Percentiles rank a stretch among this genome's conserved stretches.
Evolutionary conservation across 805 yeast species (phyloP).

Genomic region (Candida morakotiae): DNA sequence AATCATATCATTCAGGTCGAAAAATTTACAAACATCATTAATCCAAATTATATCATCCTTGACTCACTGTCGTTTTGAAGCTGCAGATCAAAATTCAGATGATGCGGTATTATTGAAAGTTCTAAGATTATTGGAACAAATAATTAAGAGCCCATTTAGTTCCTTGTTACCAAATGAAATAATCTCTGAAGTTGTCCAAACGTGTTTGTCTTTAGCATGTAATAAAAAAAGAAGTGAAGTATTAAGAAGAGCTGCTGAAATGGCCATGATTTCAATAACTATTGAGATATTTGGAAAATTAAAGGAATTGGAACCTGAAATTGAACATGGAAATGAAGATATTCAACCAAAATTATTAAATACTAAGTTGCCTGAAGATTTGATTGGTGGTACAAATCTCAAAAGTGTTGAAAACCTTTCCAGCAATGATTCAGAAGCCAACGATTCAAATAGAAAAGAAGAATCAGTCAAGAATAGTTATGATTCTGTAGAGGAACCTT

Average conservation of each 20-base stretch:
- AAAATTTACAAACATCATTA: conserved; percentile 53
- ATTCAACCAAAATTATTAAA: conserved; percentile 46
- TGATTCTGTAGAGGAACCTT: conserved; percentile 38
- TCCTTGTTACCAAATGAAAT: conserved; percentile 72
- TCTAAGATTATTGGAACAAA: conserved; percentile 61
- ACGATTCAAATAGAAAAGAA: conserved; percentile 8
- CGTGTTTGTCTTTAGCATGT: conserved; percentile 87
- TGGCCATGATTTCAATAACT: conserved; percentile 68
- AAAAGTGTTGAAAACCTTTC: conserved; percentile 8
- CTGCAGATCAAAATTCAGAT: conserved; percentile 87
- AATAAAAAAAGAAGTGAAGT: conserved; percentile 90
- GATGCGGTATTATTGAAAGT: conserved; percentile 88
- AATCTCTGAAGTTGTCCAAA: conserved; percentile 83
- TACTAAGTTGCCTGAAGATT: conserved; percentile 53
- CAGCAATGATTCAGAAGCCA: conserved; percentile 1
- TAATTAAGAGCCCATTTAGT: conserved; percentile 64
- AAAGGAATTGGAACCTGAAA: conserved; percentile 53
- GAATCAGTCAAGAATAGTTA: conserved; percentile 12
- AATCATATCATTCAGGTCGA: conserved; percentile 54
- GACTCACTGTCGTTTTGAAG: conserved; percentile 94
- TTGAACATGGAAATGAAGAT: conserved; percentile 30
- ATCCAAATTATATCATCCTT: conserved; percentile 69
- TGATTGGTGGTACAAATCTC: conserved; percentile 45
- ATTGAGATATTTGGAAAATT: conserved; percentile 63
- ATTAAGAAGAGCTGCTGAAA: conserved; percentile 82